phyloP scores from a whole-genome alignment of 139 green algal genomes.

The Mychonastes homosphaera region DNA sequence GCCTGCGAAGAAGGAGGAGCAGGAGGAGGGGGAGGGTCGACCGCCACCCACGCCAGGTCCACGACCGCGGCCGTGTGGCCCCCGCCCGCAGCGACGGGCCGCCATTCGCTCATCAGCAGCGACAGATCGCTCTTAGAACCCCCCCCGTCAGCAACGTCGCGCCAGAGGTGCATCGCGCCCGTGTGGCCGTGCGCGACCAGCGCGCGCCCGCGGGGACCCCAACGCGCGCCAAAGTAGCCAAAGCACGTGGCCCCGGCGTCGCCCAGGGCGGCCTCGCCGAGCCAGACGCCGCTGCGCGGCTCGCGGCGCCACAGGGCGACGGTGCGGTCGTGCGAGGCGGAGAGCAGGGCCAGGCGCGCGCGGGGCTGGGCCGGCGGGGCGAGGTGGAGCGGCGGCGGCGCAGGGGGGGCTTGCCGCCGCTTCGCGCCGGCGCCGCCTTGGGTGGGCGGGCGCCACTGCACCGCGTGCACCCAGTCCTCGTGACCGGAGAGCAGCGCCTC shows the following conservation, averaged over 20 bases:
- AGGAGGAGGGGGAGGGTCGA: no score
- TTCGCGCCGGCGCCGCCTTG: conserved; percentile 8
- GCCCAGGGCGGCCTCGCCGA: conserved; percentile 68
- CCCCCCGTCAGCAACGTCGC: conserved; percentile 1
- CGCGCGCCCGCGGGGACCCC: conserved; percentile 31
- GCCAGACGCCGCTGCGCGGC: conserved; percentile 61
- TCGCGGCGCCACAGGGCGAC: conserved; percentile 88
- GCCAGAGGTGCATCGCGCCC: conserved; percentile 86
- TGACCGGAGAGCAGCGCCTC: conserved; percentile 83
- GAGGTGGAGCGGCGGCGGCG: not conserved
- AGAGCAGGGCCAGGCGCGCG: conserved; percentile 55
- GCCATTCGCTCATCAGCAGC: not conserved
- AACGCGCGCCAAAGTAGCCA: conserved; percentile 68
- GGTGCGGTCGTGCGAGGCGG: conserved; percentile 87
- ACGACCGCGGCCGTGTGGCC: conserved; percentile 73
- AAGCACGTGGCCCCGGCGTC: conserved; percentile 67
- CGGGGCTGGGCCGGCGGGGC: conserved; percentile 1
- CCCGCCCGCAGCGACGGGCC: conserved; percentile 49
- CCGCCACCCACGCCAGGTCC: conserved; percentile 76
- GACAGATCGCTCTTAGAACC: not conserved
- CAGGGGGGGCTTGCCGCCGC: not conserved
- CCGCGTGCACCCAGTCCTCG: conserved; percentile 89
- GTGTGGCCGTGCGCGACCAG: conserved; percentile 85
- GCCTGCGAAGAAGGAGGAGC: no score
- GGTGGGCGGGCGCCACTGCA: conserved; percentile 55